Base-by-base conservation (phyloP, 169 alveolate genomes). In the Babesia ovis region DNA sequence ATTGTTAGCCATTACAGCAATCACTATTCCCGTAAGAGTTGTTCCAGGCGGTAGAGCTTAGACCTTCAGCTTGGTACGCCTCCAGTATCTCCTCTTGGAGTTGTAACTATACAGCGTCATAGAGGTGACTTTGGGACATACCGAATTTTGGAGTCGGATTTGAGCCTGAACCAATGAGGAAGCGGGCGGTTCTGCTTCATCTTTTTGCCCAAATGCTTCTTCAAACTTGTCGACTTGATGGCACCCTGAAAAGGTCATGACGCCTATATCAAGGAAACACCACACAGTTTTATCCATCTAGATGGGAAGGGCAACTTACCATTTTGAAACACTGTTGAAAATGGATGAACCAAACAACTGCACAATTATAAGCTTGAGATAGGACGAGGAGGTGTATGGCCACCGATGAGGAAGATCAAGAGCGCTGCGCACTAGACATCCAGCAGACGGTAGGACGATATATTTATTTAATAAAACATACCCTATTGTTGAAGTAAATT, bases 151-250 rank as follows among this genome's bases (percentile, higher is more conserved):
- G 90, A 91, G 84, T 93, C 97, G 39, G 96, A 93, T 90, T 91
- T 93, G 89, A 94, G 90, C 86, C 99, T 94, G 81, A 92, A 91
- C 99, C 99, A 96, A 85, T 94, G 96, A 51, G 99, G 98, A 74
- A 95, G 90, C 41, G 97, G 98, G 83, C 98, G 91, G 86, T 96
- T 96, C 89, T 95, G 97, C 91, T 92, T 94, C 91, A 91, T 93
- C 91, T 93, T 94, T 91, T 94, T 95, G 46, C 95, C 98, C 75
- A 95, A 84, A 86, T 87, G 95, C 83, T 90, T 93, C 92, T 96
- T 96, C 74, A 94, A 91, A 64, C 81, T 84, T 84, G 95, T 89
- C 23, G 96, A 83, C 89, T 95, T 96, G 72, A 90, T 87, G 68
- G 98, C 86, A 64, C 98, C 98, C 98, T 93, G 66, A 18, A 48